These are phyloP conservation scores for Cyclotella distinguenda DNA, from an alignment of 108 stramenopile genomes.

Conservation along the genomic window DNA sequence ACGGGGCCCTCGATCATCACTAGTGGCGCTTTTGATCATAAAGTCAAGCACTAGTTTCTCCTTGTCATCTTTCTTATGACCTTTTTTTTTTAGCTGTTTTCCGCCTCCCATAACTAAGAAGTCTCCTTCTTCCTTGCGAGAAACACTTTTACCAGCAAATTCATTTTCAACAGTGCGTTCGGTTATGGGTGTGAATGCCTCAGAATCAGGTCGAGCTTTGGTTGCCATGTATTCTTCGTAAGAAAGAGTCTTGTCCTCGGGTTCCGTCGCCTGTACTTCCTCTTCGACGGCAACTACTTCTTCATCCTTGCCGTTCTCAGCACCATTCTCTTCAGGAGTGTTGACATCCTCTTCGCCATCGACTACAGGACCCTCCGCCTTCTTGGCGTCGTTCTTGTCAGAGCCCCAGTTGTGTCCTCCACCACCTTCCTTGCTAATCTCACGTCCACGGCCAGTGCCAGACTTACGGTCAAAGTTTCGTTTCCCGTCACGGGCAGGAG, in stretches of 20 bases:
- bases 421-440: slow-evolving; percentile 88
- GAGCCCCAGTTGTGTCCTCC: slow-evolving; percentile 93
- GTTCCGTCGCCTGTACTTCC: slow-evolving; percentile 50
- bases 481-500: slow-evolving; percentile 80
- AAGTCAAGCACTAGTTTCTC: slow-evolving; percentile 74
- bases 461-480: slow-evolving; percentile 85
- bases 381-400: slow-evolving; percentile 79
- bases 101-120: slow-evolving; percentile 83
- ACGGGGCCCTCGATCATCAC: slow-evolving; percentile 43
- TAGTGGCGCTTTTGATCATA: slow-evolving; percentile 52
- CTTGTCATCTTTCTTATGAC: slow-evolving; percentile 57
- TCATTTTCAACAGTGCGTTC: slow-evolving; percentile 72
- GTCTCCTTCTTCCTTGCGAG: slow-evolving; percentile 62
- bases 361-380: slow-evolving; percentile 61
- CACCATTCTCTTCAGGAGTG: slow-evolving; percentile 36
- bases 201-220: slow-evolving; percentile 49
- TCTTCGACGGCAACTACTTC: slow-evolving; percentile 36
- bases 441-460: slow-evolving; percentile 90
- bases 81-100: slow-evolving; percentile 63
- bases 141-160: slow-evolving; percentile 49
- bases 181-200: slow-evolving; percentile 57
- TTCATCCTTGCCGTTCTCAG: slow-evolving; percentile 15
- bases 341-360: slow-evolving; percentile 52
- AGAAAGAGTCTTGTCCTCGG: slow-evolving; percentile 82
- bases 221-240: slow-evolving; percentile 84